phyloP scores from a whole-genome alignment of 768 basidiomycete genomes.

The Cyathus striatus region DNA sequence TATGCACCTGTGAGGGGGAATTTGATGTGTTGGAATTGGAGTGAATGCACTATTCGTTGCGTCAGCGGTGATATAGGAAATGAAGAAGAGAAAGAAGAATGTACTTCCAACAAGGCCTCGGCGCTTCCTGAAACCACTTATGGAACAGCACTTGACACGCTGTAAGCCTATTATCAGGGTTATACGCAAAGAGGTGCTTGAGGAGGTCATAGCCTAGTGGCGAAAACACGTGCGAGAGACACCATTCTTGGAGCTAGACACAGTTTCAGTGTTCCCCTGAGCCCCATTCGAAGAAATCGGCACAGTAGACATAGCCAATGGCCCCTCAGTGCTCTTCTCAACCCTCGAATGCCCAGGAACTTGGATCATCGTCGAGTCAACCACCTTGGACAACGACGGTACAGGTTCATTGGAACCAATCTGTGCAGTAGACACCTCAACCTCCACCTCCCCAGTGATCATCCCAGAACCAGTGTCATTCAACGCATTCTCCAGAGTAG shows the following conservation, averaged over 20 bases:
- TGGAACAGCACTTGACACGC: constrained; percentile 80
- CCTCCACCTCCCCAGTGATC: too few relatives aligned
- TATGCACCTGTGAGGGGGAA: constrained; percentile 84
- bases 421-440: too few relatives aligned
- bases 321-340: too few relatives aligned
- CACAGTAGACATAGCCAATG: too few relatives aligned
- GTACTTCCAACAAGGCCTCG: constrained; percentile 80
- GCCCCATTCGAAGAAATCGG: too few relatives aligned
- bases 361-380: too few relatives aligned
- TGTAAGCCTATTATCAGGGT: constrained; percentile 82
- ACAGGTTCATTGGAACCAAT: too few relatives aligned
- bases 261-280: too few relatives aligned
- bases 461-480: too few relatives aligned
- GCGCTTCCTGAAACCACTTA: constrained; percentile 91
- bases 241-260: constrained; percentile 85
- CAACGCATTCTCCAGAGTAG: too few relatives aligned
- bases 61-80: constrained; percentile 3
- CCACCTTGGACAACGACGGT: too few relatives aligned
- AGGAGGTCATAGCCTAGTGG: constrained; percentile 77
- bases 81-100: constrained; percentile 18
- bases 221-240: constrained; percentile 54
- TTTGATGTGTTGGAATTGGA: constrained; percentile 52
- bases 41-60: constrained; percentile 62
- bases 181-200: constrained; percentile 81
- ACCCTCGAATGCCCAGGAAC: too few relatives aligned